phyloP scores from a whole-genome alignment of 2,329 filamentous ascomycete species.

The Xylariaceae sp. region DNA sequence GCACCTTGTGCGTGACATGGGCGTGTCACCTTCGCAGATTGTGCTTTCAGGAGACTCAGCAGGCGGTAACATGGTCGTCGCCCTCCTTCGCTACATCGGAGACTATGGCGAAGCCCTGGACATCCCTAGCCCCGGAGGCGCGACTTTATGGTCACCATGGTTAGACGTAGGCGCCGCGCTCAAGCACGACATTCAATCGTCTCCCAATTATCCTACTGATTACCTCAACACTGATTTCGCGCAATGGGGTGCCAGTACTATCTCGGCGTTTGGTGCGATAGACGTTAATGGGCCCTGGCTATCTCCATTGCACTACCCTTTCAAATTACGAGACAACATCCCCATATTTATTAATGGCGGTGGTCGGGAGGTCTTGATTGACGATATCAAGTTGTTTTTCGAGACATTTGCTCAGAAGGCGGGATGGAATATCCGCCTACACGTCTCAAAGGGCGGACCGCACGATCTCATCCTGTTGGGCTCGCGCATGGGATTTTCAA shows the following conservation, averaged over 20 bases:
- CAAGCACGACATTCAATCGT: constrained; percentile 5
- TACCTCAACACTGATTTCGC: constrained; percentile 10
- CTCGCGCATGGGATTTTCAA: constrained; percentile 7
- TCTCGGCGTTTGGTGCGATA: constrained; percentile 6
- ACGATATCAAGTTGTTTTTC: constrained; percentile 8
- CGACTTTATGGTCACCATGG: constrained; percentile 28
- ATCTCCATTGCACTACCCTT: constrained; percentile 13
- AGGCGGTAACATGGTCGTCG: constrained; percentile 30
- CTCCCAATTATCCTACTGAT: constrained; percentile 11
- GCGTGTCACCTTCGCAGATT: constrained; percentile 26
- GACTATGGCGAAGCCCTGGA: constrained; percentile 20
- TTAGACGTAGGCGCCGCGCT: constrained; percentile 19
- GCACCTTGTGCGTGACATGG: constrained; percentile 20
- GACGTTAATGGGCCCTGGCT: constrained; percentile 11
- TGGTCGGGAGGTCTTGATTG: constrained; percentile 6
- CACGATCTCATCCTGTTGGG: constrained; percentile 13
- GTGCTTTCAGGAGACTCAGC: constrained; percentile 34
- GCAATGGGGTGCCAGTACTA: constrained; percentile 7
- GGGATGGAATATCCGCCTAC: constrained; percentile 8
- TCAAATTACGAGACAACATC: constrained; percentile 3
- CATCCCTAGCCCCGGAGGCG: constrained; percentile 20
- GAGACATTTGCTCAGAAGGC: background rate
- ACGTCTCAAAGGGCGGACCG: constrained; percentile 9
- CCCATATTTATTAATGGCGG: constrained; percentile 13
- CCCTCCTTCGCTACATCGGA: constrained; percentile 30